phyloP scores from a whole-genome alignment of 2,329 filamentous ascomycete genomes.

The Decorospora gaudefroyi region DNA sequence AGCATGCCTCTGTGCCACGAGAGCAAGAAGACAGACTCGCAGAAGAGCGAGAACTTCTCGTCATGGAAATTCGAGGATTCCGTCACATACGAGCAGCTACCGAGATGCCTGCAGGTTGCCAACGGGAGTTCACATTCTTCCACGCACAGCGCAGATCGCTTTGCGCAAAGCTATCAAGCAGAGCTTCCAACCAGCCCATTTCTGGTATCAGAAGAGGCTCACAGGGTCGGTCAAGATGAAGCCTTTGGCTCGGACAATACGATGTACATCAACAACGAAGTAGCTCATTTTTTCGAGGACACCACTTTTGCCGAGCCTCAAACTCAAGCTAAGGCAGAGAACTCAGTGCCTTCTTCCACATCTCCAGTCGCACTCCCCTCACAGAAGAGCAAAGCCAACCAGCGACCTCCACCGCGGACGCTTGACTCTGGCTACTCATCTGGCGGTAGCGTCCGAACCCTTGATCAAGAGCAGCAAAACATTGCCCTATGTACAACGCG shows the following conservation, averaged over 20 bases:
- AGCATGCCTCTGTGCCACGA: background rate
- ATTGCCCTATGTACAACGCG: slow-evolving; percentile 7
- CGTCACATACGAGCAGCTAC: slow-evolving; percentile 7
- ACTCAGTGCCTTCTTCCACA: slow-evolving; percentile 14
- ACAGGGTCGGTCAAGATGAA: slow-evolving; percentile 7
- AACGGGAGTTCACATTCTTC: too few species aligned
- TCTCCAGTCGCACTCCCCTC: slow-evolving; percentile 1
- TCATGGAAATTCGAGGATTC: slow-evolving; percentile 2
- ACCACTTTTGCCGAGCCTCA: slow-evolving; percentile 24
- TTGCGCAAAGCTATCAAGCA: slow-evolving; percentile 39
- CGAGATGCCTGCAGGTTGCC: slow-evolving; percentile 22
- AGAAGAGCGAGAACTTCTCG: slow-evolving; percentile 10
- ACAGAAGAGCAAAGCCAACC: slow-evolving; percentile 10
- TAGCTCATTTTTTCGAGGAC: slow-evolving; percentile 31
- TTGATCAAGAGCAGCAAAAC: slow-evolving; percentile 17
- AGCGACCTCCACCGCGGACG: slow-evolving; percentile 36
- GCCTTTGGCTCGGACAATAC: slow-evolving; percentile 11
- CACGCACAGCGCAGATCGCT: slow-evolving; percentile 23
- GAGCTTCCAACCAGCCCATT: slow-evolving; percentile 38
- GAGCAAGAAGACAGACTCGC: background rate
- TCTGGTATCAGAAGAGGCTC: background rate
- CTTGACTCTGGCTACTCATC: slow-evolving; percentile 50
- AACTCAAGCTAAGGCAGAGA: slow-evolving; percentile 7
- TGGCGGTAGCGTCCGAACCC: slow-evolving; percentile 35
- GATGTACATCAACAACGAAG: slow-evolving; percentile 8